Conservation (phyloP, 2,329 filamentous ascomycete genomes). For the Teratosphaeria pseudoeucalypti region DNA sequence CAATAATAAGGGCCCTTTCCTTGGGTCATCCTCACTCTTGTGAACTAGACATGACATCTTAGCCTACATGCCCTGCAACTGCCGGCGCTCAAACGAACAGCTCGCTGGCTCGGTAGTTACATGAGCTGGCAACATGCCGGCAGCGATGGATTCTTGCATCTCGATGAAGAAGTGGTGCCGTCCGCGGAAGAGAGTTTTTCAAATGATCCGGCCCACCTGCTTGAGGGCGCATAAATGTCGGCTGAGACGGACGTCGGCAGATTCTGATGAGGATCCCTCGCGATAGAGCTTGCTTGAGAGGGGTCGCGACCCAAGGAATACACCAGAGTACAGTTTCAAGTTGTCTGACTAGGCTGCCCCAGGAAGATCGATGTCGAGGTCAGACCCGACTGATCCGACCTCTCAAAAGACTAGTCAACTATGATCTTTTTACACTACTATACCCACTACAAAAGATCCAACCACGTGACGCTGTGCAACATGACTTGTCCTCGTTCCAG, state of each 20-base stretch:
- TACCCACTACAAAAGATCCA: background rate
- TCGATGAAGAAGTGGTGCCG: background rate
- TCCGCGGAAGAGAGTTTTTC: background rate
- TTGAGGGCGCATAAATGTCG: too few relatives aligned
- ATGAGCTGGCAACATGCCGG: background rate
- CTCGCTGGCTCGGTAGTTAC: background rate
- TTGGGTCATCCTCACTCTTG: background rate
- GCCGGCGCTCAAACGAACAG: background rate
- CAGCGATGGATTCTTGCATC: background rate
- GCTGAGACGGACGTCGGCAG: background rate
- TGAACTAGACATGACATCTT: background rate
- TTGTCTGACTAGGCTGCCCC: background rate
- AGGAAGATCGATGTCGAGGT: background rate
- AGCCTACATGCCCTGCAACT: background rate
- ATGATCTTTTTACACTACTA: too few relatives aligned
- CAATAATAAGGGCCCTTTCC: background rate
- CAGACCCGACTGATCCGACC: background rate
- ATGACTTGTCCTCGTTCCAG: background rate
- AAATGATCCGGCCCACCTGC: background rate
- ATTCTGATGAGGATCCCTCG: background rate
- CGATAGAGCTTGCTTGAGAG: background rate
- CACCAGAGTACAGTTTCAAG: too few relatives aligned
- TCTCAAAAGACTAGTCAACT: too few relatives aligned
- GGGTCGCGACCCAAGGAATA: too few relatives aligned
- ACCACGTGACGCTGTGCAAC: background rate